Percentiles rank a stretch among this genome's conserved stretches.
Conservation (phyloP, 768 basidiomycete species). For the Dacryopinax primogenitus region DNA sequence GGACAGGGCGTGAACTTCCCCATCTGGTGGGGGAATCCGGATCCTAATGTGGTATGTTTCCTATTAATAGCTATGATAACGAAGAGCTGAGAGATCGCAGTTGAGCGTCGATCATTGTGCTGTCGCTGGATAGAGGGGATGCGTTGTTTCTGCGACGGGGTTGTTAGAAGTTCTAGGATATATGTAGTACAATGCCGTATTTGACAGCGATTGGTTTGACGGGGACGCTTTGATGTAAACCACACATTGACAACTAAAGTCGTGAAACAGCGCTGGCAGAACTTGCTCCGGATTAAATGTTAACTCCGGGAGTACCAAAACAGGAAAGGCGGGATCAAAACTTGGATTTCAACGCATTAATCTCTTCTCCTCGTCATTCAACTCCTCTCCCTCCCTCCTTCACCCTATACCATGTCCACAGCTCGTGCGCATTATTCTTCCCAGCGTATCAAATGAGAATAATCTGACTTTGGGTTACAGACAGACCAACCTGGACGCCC, state of each 20-base stretch:
- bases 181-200: too few species aligned
- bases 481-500: slow-evolving; percentile 95
- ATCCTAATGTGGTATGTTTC: background rate
- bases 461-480: slow-evolving; percentile 21
- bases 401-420: slow-evolving; percentile 53
- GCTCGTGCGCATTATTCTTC: slow-evolving; percentile 27
- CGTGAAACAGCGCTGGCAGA: too few species aligned
- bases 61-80: background rate
- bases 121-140: background rate
- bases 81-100: background rate
- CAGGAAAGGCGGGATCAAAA: background rate
- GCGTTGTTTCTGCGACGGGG: background rate
- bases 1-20: slow-evolving; percentile 35
- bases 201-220: too few species aligned
- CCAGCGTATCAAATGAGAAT: slow-evolving; percentile 7
- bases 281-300: too few species aligned
- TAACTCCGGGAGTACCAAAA: too few species aligned
- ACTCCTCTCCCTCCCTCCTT: background rate
- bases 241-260: too few species aligned
- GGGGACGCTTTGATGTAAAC: too few species aligned
- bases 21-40: slow-evolving; percentile 34
- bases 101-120: slow-evolving; percentile 5
- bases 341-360: background rate
- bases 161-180: background rate
- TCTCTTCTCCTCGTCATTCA: background rate